Percentiles rank a stretch among this genome's conserved stretches.
Evolutionary conservation across 2,329 filamentous ascomycete species (phyloP).

Genomic region (Lecanosticta acicola): DNA sequence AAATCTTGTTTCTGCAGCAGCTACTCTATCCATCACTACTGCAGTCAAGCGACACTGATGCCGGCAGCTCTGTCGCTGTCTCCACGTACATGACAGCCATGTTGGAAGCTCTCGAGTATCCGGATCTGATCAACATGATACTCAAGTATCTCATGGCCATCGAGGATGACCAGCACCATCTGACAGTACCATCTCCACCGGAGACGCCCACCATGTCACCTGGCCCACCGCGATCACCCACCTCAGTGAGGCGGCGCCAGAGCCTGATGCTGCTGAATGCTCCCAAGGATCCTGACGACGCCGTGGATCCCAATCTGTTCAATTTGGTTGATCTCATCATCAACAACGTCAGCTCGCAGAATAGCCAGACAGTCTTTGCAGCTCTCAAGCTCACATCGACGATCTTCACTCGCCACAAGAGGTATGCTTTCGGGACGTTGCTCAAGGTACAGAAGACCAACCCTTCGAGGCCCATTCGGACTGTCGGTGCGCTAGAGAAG

Average conservation of each 20-base stretch:
- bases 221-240: conserved; percentile 40
- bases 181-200: conserved; percentile 25
- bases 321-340: conserved; percentile 88
- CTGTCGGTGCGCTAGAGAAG: conserved; percentile 66
- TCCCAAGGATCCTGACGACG: conserved; percentile 68
- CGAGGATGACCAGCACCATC: conserved; percentile 48
- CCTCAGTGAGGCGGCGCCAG: conserved; percentile 72
- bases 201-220: conserved; percentile 60
- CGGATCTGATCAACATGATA: conserved; percentile 89
- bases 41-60: conserved; percentile 94
- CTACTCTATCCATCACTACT: conserved; percentile 91
- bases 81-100: conserved; percentile 88
- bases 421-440: conserved; percentile 73
- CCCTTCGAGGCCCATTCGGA: conserved; percentile 54
- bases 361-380: conserved; percentile 82
- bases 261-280: conserved; percentile 82
- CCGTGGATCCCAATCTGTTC: conserved; percentile 78
- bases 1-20: conserved; percentile 92
- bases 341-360: conserved; percentile 75
- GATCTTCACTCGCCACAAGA: conserved; percentile 80
- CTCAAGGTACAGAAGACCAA: conserved; percentile 60
- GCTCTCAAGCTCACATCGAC: conserved; percentile 82
- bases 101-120: conserved; percentile 83
- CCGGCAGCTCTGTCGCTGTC: conserved; percentile 92
- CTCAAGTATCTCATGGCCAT: conserved; percentile 86